Evolutionary conservation across 108 stramenopile genomes (phyloP).

Genomic region (Skeletonema tropicum): DNA sequence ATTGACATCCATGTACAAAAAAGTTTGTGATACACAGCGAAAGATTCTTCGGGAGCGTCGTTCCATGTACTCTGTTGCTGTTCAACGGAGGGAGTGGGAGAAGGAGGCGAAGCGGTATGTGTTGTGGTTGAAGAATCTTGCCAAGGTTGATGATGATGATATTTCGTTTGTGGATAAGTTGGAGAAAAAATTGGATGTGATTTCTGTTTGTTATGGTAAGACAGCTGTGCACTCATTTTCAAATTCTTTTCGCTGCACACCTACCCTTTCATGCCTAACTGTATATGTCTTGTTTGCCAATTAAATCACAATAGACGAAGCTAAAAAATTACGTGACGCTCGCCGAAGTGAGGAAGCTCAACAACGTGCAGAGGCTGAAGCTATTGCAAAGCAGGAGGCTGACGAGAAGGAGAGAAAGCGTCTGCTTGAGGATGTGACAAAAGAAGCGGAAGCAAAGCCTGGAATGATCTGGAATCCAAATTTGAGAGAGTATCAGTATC

Average conservation of each 20-base stretch:
- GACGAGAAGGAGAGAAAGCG: slow-evolving; percentile 61
- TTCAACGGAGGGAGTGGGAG: slow-evolving; percentile 55
- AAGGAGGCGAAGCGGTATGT: slow-evolving; percentile 68
- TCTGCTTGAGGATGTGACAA: slow-evolving; percentile 61
- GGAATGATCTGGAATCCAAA: slow-evolving; percentile 88
- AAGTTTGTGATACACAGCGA: slow-evolving; percentile 42
- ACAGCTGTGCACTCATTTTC: not conserved
- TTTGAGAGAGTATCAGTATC: slow-evolving; percentile 77
- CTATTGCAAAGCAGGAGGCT: slow-evolving; percentile 20
- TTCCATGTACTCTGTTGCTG: slow-evolving; percentile 65
- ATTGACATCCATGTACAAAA: slow-evolving; percentile 56
- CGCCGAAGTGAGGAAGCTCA: slow-evolving; percentile 46
- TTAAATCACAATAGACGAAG: slow-evolving; percentile 30
- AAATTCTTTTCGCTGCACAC: not conserved
- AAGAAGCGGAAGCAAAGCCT: slow-evolving; percentile 72
- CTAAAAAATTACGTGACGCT: slow-evolving; percentile 54
- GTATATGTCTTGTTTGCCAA: not conserved
- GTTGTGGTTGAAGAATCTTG: slow-evolving; percentile 67
- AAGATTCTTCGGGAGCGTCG: slow-evolving; percentile 48
- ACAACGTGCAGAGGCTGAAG: slow-evolving; percentile 44
- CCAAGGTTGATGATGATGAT: slow-evolving; percentile 79
- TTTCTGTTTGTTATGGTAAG: slow-evolving; percentile 58
- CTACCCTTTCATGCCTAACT: not conserved
- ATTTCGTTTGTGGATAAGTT: slow-evolving; percentile 59
- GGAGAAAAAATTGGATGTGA: slow-evolving; percentile 50